Conservation (phyloP, 371 early-diverging fungal species). For the Rhizopus sp. region DNA sequence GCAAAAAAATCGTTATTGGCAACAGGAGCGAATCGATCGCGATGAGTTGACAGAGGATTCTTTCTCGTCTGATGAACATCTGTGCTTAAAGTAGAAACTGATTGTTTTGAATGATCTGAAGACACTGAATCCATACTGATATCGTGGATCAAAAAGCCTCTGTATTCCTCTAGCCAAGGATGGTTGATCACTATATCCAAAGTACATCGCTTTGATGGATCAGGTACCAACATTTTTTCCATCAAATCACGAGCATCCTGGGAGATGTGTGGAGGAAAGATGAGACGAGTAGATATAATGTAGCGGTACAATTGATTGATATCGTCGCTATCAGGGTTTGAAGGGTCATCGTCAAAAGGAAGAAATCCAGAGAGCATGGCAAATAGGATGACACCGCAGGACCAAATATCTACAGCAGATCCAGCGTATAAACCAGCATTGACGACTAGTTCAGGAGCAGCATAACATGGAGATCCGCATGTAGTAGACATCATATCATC, state of each 20-base stretch:
- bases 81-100: too few species aligned
- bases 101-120: too few species aligned
- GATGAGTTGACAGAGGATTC: background rate
- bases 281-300: constrained; percentile 59
- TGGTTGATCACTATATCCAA: constrained; percentile 62
- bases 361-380: constrained; percentile 79
- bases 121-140: too few species aligned
- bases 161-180: constrained; percentile 72
- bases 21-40: constrained; percentile 16
- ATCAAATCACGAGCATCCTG: constrained; percentile 60
- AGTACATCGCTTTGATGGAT: constrained; percentile 58
- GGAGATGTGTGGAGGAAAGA: constrained; percentile 57
- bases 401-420: constrained; percentile 95
- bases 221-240: constrained; percentile 64
- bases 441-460: constrained; percentile 96
- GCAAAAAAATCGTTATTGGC: constrained; percentile 12
- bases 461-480: constrained; percentile 98
- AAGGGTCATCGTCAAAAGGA: constrained; percentile 85
- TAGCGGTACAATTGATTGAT: constrained; percentile 68
- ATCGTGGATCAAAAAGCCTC: constrained; percentile 40
- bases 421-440: constrained; percentile 95
- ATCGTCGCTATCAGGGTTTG: constrained; percentile 71
- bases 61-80: too few species aligned
- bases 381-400: constrained; percentile 90
- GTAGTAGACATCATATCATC: constrained; percentile 84